A percentile compares a stretch with the other conserved stretches of the same genome.
Conservation (phyloP, 345 rosid genomes). For the Limnanthes douglasii region DNA sequence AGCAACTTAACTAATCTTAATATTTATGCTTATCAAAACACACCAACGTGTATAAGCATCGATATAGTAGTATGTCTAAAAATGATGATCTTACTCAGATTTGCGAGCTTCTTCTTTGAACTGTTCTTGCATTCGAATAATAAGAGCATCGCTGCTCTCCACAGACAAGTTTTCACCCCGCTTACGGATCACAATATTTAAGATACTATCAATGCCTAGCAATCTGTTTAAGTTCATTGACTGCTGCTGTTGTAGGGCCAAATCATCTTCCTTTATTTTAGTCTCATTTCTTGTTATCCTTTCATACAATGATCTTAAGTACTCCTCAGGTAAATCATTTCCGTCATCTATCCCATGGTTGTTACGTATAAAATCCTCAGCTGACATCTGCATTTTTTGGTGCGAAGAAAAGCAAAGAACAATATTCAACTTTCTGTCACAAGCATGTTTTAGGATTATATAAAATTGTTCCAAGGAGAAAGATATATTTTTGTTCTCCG, state of each 20-base stretch:
- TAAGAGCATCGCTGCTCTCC: conserved; percentile 96
- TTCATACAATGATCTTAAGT: conserved; percentile 77
- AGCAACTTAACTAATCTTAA: conserved; percentile 1
- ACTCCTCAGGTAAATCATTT: conserved; percentile 87
- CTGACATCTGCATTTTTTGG: conserved; percentile 72
- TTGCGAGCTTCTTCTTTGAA: conserved; percentile 97
- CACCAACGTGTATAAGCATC: conserved; percentile 8
- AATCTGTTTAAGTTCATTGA: conserved; percentile 63
- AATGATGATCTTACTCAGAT: conserved; percentile 70
- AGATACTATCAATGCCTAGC: conserved; percentile 80
- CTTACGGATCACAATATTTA: conserved; percentile 95
- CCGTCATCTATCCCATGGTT: conserved; percentile 99
- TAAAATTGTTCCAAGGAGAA: conserved; percentile 6
- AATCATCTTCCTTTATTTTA: conserved; percentile 91
- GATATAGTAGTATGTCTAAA: neutral
- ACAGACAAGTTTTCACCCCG: conserved; percentile 58
- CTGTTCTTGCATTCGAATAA: conserved; percentile 96
- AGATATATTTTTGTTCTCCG: neutral
- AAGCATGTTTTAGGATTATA: conserved; percentile 11
- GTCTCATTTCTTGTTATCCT: conserved; percentile 93
- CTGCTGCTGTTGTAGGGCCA: conserved; percentile 70
- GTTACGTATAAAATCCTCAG: conserved; percentile 92
- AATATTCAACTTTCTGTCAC: conserved; percentile 6
- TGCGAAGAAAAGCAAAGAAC: conserved; percentile 4
- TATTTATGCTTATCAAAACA: neutral